Base-by-base conservation (phyloP, 1,139 yeast species). In the Yamadazyma oceani region DNA sequence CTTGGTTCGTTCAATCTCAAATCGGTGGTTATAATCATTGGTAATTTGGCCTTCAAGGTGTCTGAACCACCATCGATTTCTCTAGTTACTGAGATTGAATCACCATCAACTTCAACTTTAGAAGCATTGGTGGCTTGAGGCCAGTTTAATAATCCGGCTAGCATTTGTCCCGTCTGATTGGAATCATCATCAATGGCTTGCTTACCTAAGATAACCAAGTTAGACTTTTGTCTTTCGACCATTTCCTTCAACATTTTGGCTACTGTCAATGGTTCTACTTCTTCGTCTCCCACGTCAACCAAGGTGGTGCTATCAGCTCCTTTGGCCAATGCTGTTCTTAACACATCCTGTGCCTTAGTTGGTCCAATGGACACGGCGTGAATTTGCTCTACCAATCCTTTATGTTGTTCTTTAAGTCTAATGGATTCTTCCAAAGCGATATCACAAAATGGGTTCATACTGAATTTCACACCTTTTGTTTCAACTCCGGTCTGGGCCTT, bases 81-180 rank as follows among this genome's bases (percentile, higher is more conserved):
- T 57, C 97, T 78, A 31, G 94, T 86, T 17, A 92, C 95, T 27
- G 76, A 75, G 22, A 88, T 84, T 38, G 64, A 62, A 36, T 76
- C 81, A 21, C 78, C 80, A 30, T 71, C 76, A 19, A 87, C 60
- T 38, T 75, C 85, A 25, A 92, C 94, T 62, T 88, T 85, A 35
- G 95, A 84, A 7, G 97, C 98, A 58, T 89, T 87, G 32, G 97
- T 90, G 26, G 97, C 97, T 64, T 92, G 98, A 13, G 97, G 95
- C 98, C 98, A 92, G 55, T 83, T 80, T 62, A 92, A 75, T 47
- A 92, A 69, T 6, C 97, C 97, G 2, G 97, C 97, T 42, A 92
- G 76, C 80, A 92, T 87, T 64, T 90, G 97, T 17, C 98, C 98
- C n/a, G 97, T 90, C 63, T 90, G 96, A 62, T 87, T 88, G 35